phyloP scores from a whole-genome alignment of 192 early-diverging fungal genomes.

The Tieghemiomyces parasiticus region DNA sequence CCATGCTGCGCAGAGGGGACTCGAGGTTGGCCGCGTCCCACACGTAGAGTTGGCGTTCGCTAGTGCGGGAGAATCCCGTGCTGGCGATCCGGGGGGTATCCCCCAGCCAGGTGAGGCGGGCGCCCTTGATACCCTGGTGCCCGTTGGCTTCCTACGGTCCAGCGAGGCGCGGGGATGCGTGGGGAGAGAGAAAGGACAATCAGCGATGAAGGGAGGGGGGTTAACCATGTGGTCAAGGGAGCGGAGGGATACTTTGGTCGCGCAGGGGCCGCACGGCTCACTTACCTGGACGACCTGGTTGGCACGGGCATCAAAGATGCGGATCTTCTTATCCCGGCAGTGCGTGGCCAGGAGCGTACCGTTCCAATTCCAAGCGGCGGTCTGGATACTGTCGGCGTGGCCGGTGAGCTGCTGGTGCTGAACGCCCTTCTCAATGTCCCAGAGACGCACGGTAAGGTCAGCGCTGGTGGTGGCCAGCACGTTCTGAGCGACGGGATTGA shows the following conservation, averaged over 20 bases:
- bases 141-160: conserved; percentile 53
- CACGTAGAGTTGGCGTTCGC: conserved; percentile 86
- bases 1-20: conserved; percentile 54
- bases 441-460: conserved; percentile 77
- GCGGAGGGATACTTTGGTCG: too few relatives aligned
- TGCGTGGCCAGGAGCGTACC: conserved; percentile 76
- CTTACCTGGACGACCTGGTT: conserved; percentile 57
- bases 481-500: conserved; percentile 93
- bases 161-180: too few relatives aligned
- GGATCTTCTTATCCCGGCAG: conserved; percentile 92
- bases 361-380: conserved; percentile 76
- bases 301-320: conserved; percentile 84
- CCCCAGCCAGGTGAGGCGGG: conserved; percentile 84
- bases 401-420: conserved; percentile 67
- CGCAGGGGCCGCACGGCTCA: too few relatives aligned
- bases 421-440: conserved; percentile 80
- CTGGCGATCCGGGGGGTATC: conserved; percentile 62
- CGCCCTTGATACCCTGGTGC: conserved; percentile 97
- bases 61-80: conserved; percentile 87
- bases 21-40: conserved; percentile 62
- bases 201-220: too few relatives aligned
- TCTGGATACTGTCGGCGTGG: conserved; percentile 84
- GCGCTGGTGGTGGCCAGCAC: conserved; percentile 79
- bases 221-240: too few relatives aligned
- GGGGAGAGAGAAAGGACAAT: too few relatives aligned